Conservation (phyloP, 495 filamentous ascomycete species). For the Sphaerosporella brunnea region DNA sequence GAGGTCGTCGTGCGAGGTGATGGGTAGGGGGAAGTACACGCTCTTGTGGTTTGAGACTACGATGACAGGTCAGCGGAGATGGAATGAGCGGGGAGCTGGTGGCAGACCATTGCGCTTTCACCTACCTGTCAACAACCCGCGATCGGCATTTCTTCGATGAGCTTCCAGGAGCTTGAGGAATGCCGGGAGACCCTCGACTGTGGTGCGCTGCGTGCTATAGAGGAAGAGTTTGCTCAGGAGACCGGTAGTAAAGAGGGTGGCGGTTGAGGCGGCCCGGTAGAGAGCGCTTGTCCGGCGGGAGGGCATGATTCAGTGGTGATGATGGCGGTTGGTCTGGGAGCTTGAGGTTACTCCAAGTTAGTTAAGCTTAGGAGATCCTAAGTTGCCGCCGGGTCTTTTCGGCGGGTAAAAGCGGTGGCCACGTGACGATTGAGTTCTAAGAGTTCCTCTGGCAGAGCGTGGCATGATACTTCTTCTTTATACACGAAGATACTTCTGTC, state of each 20-base stretch:
- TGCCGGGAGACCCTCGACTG: slow-evolving; percentile 41
- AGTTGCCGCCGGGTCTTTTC: too few relatives aligned
- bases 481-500: too few relatives aligned
- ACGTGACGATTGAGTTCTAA: too few relatives aligned
- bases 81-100: background rate
- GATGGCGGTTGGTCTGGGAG: too few relatives aligned
- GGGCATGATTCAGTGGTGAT: too few relatives aligned
- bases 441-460: too few relatives aligned
- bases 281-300: background rate
- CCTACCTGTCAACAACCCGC: slow-evolving; percentile 3
- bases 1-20: background rate
- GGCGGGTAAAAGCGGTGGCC: too few relatives aligned
- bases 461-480: too few relatives aligned
- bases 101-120: background rate
- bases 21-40: slow-evolving; percentile 46
- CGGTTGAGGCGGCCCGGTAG: slow-evolving; percentile 5
- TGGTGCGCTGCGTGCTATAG: slow-evolving; percentile 16
- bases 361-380: too few relatives aligned
- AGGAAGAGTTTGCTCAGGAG: slow-evolving; percentile 16
- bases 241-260: slow-evolving; percentile 12
- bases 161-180: slow-evolving; percentile 45
- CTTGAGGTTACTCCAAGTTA: too few relatives aligned
- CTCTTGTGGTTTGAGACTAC: slow-evolving; percentile 88
- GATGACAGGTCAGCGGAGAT: background rate
- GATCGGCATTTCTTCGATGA: slow-evolving; percentile 20